These are phyloP conservation scores for Exidia glandulosa DNA, from an alignment of 768 basidiomycete species.

Conservation along the genomic window DNA sequence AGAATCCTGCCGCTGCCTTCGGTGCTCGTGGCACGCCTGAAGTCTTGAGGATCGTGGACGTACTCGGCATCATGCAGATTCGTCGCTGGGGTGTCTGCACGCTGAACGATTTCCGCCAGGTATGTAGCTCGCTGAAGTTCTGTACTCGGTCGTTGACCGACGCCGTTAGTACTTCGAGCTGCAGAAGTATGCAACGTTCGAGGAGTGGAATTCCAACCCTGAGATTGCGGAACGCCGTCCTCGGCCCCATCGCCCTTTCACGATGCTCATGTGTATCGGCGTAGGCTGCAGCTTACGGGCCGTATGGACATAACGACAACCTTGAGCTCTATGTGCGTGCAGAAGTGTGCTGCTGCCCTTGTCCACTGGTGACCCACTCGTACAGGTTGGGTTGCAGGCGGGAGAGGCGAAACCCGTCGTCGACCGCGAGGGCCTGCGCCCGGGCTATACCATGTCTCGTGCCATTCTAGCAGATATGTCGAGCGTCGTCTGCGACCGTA, in stretches of 20 bases:
- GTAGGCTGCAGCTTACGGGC: conserved; percentile 51
- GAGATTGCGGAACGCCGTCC: too few species aligned
- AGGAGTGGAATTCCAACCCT: conserved; percentile 29
- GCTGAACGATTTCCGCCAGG: conserved; percentile 40
- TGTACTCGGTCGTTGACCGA: background rate
- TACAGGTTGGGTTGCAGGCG: conserved; percentile 16
- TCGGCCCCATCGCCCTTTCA: too few species aligned
- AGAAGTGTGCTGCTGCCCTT: background rate
- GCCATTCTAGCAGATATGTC: conserved; percentile 50
- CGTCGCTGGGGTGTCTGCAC: conserved; percentile 61
- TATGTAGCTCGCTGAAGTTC: background rate
- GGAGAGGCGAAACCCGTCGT: conserved; percentile 45
- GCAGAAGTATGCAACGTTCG: conserved; percentile 13
- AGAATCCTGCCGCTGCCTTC: conserved; percentile 48
- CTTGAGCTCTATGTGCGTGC: conserved; percentile 70
- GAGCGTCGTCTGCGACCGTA: background rate
- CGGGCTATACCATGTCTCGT: conserved; percentile 73
- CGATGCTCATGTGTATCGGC: too few species aligned
- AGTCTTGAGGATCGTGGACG: conserved; percentile 53
- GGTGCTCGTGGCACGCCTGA: conserved; percentile 59
- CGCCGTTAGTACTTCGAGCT: conserved; percentile 11
- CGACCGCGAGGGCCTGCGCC: conserved; percentile 62
- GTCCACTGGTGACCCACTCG: background rate
- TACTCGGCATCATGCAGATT: conserved; percentile 56
- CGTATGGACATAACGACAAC: conserved; percentile 65